These are phyloP conservation scores for Fusarium sarcochroum DNA, from an alignment of 2,329 filamentous ascomycete species.

Conservation along the genomic window DNA sequence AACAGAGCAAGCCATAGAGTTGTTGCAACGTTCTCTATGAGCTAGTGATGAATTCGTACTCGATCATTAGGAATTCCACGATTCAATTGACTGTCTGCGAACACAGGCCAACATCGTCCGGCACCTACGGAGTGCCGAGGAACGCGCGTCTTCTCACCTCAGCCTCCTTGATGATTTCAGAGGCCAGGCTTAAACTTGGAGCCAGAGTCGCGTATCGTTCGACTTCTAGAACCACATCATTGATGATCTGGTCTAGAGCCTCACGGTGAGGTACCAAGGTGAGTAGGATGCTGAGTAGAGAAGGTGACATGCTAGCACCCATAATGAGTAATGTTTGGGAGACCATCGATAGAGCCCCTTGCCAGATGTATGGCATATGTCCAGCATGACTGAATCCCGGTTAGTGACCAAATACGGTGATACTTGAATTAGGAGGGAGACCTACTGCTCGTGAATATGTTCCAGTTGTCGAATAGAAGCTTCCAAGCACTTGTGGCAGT, in stretches of 20 bases:
- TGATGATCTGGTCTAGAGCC: conserved; percentile 81
- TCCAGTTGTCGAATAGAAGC: conserved; percentile 85
- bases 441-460: conserved; percentile 82
- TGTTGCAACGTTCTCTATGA: background rate
- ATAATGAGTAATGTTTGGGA: conserved; percentile 86
- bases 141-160: conserved; percentile 78
- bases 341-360: conserved; percentile 85
- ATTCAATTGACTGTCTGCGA: background rate
- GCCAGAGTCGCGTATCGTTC: conserved; percentile 81
- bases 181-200: conserved; percentile 81
- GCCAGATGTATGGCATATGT: conserved; percentile 89
- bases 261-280: conserved; percentile 69
- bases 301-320: conserved; percentile 85
- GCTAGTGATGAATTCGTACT: background rate
- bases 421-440: conserved; percentile 33
- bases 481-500: conserved; percentile 85
- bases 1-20: background rate
- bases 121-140: conserved; percentile 60
- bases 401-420: conserved; percentile 18
- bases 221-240: conserved; percentile 81
- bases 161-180: conserved; percentile 85
- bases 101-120: background rate
- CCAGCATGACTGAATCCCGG: conserved; percentile 74
- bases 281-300: conserved; percentile 75
- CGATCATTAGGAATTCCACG: background rate